A percentile compares a stretch with the other conserved stretches of the same genome.
Conservation (phyloP, 148 eudicot species). For the Cornus kousa region DNA sequence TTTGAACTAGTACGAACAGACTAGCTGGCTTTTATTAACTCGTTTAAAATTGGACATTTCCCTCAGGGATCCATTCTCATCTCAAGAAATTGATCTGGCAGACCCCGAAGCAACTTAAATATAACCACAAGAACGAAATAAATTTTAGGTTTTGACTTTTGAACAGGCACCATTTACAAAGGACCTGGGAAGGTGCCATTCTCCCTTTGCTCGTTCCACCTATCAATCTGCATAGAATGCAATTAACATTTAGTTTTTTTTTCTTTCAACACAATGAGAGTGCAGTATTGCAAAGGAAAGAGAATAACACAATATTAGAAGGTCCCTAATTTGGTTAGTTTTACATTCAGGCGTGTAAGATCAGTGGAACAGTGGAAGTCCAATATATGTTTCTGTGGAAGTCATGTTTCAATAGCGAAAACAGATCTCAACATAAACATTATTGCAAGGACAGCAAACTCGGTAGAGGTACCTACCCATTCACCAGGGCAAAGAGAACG, state of each 20-base stretch:
- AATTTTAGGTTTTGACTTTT: conserved; percentile 9
- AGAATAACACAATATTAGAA: neutral
- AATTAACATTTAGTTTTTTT: conserved; percentile 1
- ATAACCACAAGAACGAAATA: neutral
- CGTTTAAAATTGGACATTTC: neutral
- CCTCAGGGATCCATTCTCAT: neutral
- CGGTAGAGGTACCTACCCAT: conserved; percentile 38
- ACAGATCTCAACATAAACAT: neutral
- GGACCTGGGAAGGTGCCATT: conserved; percentile 59
- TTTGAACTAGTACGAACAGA: conserved; percentile 20
- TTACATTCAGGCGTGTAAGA: neutral
- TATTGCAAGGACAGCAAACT: neutral
- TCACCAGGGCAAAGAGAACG: conserved; percentile 63
- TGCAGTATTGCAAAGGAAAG: neutral
- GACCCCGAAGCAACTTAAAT: conserved; percentile 4
- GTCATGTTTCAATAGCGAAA: neutral
- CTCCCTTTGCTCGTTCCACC: conserved; percentile 65
- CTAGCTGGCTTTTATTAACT: conserved; percentile 14
- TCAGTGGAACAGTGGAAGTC: neutral
- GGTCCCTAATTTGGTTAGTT: neutral
- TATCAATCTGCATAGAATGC: conserved; percentile 39
- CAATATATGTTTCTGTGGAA: neutral
- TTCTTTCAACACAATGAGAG: neutral
- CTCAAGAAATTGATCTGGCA: conserved; percentile 13
- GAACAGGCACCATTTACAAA: conserved; percentile 23